These are phyloP conservation scores for Pholiota microspora DNA, from an alignment of 768 basidiomycete species.

Conservation along the genomic window DNA sequence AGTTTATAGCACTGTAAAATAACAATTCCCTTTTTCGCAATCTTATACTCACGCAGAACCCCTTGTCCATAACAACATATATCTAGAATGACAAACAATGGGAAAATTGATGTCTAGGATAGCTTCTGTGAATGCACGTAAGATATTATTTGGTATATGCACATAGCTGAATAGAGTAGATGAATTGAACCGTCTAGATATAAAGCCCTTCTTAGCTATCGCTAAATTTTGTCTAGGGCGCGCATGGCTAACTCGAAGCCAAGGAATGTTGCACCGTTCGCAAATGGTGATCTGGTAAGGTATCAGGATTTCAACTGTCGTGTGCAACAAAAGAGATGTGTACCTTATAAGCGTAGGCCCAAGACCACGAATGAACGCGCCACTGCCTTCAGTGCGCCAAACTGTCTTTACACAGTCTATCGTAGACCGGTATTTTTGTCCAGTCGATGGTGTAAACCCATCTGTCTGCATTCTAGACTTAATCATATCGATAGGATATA, in stretches of 20 bases:
- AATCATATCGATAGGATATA: conserved; percentile 96
- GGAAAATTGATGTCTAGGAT: too few relatives aligned
- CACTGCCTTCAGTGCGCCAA: conserved; percentile 79
- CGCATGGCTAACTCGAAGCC: conserved; percentile 93
- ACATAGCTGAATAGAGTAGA: too few relatives aligned
- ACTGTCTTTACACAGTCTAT: conserved; percentile 81
- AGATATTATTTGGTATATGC: too few relatives aligned
- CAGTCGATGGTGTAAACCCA: conserved; percentile 70
- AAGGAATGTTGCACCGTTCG: conserved; percentile 95
- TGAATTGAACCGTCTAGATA: too few relatives aligned
- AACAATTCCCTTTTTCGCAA: too few relatives aligned
- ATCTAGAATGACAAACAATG: too few relatives aligned
- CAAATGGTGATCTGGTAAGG: conserved; percentile 78
- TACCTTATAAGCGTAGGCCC: conserved; percentile 89
- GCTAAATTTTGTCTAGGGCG: conserved; percentile 44
- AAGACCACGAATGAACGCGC: conserved; percentile 90
- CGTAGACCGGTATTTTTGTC: conserved; percentile 81
- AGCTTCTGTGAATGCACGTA: too few relatives aligned
- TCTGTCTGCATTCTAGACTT: conserved; percentile 98
- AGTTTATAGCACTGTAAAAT: too few relatives aligned
- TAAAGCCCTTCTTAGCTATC: not conserved
- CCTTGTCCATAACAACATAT: too few relatives aligned
- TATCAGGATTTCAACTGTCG: not conserved
- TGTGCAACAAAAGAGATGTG: conserved; percentile 14
- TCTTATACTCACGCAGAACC: too few relatives aligned